A percentile compares a stretch with the other conserved stretches of the same genome.
Evolutionary conservation across 495 filamentous ascomycete genomes (phyloP).

Genomic region (Hyaloscypha hepaticicola): DNA sequence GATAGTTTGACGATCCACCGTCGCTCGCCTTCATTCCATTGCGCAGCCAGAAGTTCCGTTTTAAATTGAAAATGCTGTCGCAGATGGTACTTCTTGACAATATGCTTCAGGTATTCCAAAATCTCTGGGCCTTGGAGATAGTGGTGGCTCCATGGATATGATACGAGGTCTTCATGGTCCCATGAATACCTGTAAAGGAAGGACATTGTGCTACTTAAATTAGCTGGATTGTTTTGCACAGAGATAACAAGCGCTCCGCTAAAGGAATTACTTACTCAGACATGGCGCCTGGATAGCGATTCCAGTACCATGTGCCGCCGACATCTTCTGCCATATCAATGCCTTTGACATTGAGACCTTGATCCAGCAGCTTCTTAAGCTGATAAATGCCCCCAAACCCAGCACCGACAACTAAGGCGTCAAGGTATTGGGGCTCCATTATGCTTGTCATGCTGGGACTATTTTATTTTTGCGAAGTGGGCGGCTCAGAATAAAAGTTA

Average conservation of each 20-base stretch:
- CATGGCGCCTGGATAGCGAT: conserved; percentile 53
- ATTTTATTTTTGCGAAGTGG: too few species aligned
- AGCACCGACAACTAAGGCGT: conserved; percentile 39
- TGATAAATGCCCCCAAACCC: conserved; percentile 42
- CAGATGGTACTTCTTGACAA: conserved; percentile 57
- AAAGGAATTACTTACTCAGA: too few species aligned
- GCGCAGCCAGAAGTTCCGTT: conserved; percentile 9
- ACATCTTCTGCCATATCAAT: conserved; percentile 71
- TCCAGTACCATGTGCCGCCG: conserved; percentile 62
- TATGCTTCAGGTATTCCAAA: conserved; percentile 51
- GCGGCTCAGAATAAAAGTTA: too few species aligned
- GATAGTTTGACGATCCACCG: not conserved
- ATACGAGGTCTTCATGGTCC: conserved; percentile 42
- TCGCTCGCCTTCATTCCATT: conserved; percentile 7
- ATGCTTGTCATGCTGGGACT: too few species aligned
- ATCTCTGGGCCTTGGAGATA: conserved; percentile 49
- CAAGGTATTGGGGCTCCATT: conserved; percentile 1
- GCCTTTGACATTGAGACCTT: conserved; percentile 36
- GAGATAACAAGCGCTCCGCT: too few species aligned
- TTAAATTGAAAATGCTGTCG: conserved; percentile 43
- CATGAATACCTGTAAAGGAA: conserved; percentile 57
- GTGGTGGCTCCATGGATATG: conserved; percentile 53
- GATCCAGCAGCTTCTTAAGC: conserved; percentile 39
- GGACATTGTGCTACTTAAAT: conserved; percentile 47
- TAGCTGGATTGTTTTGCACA: too few species aligned